Evolutionary conservation across 148 eudicot species (phyloP).

Genomic region (Rhododendron simsii): DNA sequence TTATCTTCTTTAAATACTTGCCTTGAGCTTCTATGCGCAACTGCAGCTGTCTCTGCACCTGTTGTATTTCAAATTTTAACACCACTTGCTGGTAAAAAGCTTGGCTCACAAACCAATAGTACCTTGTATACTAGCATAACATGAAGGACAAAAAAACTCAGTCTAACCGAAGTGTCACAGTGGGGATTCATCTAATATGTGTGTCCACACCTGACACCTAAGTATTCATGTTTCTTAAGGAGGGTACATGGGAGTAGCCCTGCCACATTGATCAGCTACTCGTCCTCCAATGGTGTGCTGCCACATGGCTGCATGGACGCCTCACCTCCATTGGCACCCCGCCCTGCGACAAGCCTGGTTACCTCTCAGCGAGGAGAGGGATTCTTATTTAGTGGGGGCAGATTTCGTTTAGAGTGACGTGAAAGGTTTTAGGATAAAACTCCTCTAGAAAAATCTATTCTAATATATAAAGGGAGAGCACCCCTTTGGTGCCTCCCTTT

Average conservation of each 20-base stretch:
- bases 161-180: background rate
- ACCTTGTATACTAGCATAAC: background rate
- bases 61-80: background rate
- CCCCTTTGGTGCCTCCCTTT: too few relatives aligned
- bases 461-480: too few relatives aligned
- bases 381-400: background rate
- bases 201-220: background rate
- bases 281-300: background rate
- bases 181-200: background rate
- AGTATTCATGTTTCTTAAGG: background rate
- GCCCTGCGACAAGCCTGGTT: background rate
- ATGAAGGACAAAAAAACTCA: background rate
- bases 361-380: background rate
- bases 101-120: background rate
- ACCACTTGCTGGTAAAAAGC: background rate
- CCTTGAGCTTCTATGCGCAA: slow-evolving; percentile 70
- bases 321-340: background rate
- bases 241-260: background rate
- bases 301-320: background rate
- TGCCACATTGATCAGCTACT: background rate
- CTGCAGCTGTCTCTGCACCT: slow-evolving; percentile 71
- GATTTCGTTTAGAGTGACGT: background rate
- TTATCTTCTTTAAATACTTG: slow-evolving; percentile 48
- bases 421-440: background rate
- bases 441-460: background rate